Base-by-base conservation (phyloP, 164 flowering plant genomes). In the Vitis cinerea region DNA sequence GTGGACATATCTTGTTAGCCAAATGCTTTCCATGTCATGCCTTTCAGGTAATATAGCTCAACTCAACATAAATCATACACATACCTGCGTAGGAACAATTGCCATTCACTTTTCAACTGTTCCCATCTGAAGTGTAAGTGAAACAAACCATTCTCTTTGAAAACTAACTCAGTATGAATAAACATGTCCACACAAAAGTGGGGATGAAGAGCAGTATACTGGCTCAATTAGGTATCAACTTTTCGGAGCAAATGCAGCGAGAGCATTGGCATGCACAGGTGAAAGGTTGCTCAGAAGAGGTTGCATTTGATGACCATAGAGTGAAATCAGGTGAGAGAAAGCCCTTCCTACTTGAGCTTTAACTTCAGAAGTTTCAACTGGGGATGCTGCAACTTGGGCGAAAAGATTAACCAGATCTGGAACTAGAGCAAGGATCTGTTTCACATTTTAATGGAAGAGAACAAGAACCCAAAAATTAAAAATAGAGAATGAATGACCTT, bases 271-370 rank as follows among this genome's bases (percentile, higher is more conserved):
- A 78, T 88, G 94, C 30, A 80, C 79, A n/a, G 99, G 92, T 12
- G 96, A 71, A 57, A 93, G 93, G 73, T 71, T 84, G 82, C 87
- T 84, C 81, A 95, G 70, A 57, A 95, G 78, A 11, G 97, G 92
- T 58, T 93, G 94, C 86, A 93, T 87, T 73, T 91, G 97, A 29
- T 91, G 89, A 23, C 99, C 99, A 70, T 88, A 95, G 48, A 90
- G 77, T 4, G 97, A 88, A 56, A 91, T 72, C 74, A 95, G 83
- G 72, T 95, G 97, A 50, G 94, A 84, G 68, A 95, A 92, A 61
- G 92, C 90, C 65, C 80, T 78, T 62, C 96, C 97, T 44, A 93
- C 84, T 59, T 71, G 81, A 71, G 83, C 81, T 80, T 95, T 95
- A 13, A 90, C 93, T 83, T 92, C 98, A 64, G 85, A 53, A 56